A percentile compares a stretch with the other conserved stretches of the same genome.
These are phyloP conservation scores for Rhododendron williamsianum DNA, from an alignment of 148 eudicot genomes.

Conservation along the genomic window DNA sequence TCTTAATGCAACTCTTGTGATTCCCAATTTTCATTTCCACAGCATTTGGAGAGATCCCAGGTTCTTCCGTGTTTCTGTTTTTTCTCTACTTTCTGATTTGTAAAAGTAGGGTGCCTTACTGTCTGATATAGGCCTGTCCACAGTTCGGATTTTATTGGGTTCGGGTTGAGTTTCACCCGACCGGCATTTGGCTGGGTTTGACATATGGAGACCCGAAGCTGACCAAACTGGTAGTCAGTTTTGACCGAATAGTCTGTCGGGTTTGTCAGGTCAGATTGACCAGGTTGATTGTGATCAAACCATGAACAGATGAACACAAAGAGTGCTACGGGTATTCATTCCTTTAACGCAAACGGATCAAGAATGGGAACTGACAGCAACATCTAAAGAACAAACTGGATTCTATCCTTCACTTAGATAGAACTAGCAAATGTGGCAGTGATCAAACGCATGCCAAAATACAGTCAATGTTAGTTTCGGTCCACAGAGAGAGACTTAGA, in stretches of 20 bases:
- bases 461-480: not conserved
- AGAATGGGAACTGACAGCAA: not conserved
- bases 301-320: not conserved
- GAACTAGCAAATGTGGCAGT: not conserved
- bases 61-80: slow-evolving; percentile 28
- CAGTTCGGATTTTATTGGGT: not conserved
- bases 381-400: not conserved
- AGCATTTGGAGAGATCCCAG: slow-evolving; percentile 99
- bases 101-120: slow-evolving; percentile 1
- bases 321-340: not conserved
- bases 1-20: slow-evolving; percentile 96
- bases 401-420: not conserved
- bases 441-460: not conserved
- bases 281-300: not conserved
- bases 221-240: not conserved
- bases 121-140: not conserved
- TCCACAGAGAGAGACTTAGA: not conserved
- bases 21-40: slow-evolving; percentile 92
- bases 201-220: not conserved
- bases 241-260: not conserved
- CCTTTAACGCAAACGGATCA: not conserved
- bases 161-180: not conserved
- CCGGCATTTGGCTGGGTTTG: not conserved
- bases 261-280: not conserved
- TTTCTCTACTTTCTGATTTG: not conserved